Conservation (phyloP, 192 early-diverging fungal species). For the Dimargaris xerosporica region DNA sequence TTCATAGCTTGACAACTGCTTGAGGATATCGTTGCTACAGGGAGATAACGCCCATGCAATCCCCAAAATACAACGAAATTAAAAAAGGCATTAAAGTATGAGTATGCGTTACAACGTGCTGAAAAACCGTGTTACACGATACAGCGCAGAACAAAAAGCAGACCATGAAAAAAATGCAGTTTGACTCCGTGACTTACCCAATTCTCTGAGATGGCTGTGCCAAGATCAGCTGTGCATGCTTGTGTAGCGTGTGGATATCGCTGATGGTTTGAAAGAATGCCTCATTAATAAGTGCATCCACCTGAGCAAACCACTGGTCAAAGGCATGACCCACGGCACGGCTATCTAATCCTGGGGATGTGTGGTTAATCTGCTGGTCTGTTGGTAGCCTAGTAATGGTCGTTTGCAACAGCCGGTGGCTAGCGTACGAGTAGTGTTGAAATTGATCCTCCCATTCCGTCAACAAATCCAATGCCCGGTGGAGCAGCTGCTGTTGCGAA, state of each 20-base stretch:
- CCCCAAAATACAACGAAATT: no score
- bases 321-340: not conserved
- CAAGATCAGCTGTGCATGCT: slow-evolving; percentile 19
- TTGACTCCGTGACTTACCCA: slow-evolving; percentile 9
- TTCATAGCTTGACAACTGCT: slow-evolving; percentile 17
- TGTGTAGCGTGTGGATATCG: not conserved
- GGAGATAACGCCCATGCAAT: no score
- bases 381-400: slow-evolving; percentile 14
- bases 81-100: no score
- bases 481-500: slow-evolving; percentile 6
- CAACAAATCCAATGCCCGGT: not conserved
- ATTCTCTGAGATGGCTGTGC: not conserved
- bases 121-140: no score
- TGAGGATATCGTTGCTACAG: slow-evolving; percentile 12
- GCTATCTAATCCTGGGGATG: not conserved
- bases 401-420: slow-evolving; percentile 12
- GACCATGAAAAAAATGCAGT: no score
- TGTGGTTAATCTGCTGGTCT: not conserved
- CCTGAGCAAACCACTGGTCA: not conserved
- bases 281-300: not conserved
- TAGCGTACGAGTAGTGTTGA: not conserved
- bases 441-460: not conserved
- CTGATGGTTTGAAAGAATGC: not conserved
- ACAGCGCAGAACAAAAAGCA: no score
- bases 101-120: no score